These are phyloP conservation scores for Phanerochaete sordida DNA, from an alignment of 768 basidiomycete species.

Conservation along the genomic window DNA sequence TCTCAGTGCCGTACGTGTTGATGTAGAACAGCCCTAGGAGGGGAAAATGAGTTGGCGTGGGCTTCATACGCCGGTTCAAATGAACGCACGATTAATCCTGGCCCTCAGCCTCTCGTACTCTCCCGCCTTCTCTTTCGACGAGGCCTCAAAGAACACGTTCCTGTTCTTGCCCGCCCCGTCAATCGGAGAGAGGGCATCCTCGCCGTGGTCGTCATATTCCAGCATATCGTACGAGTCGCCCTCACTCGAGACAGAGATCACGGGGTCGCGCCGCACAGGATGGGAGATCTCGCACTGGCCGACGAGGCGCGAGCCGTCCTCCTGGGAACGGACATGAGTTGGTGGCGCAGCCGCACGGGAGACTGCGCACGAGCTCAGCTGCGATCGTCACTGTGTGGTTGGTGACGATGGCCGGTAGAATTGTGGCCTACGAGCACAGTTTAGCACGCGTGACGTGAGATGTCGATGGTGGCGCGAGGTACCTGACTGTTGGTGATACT, in stretches of 20 bases:
- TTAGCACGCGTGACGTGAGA: too few relatives aligned
- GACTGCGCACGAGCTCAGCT: slow-evolving; percentile 63
- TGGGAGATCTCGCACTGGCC: slow-evolving; percentile 96
- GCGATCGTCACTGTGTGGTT: slow-evolving; percentile 96
- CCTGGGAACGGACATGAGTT: slow-evolving; percentile 35
- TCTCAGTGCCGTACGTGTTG: slow-evolving; percentile 87
- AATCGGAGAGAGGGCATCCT: slow-evolving; percentile 41
- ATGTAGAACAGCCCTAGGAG: slow-evolving; percentile 78
- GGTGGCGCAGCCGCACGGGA: not conserved
- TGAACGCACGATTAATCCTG: slow-evolving; percentile 56
- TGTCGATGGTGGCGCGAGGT: too few relatives aligned
- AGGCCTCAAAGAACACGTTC: slow-evolving; percentile 66
- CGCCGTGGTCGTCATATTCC: slow-evolving; percentile 17
- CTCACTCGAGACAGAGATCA: slow-evolving; percentile 25
- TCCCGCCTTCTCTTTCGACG: slow-evolving; percentile 37
- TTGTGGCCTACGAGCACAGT: slow-evolving; percentile 71
- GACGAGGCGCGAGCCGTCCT: slow-evolving; percentile 72
- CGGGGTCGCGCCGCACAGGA: slow-evolving; percentile 43
- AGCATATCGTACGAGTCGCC: slow-evolving; percentile 26
- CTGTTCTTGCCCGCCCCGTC: slow-evolving; percentile 53
- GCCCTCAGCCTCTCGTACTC: slow-evolving; percentile 53
- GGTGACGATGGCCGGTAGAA: slow-evolving; percentile 88
- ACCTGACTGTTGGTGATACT: slow-evolving; percentile 82
- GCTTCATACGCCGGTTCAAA: not conserved
- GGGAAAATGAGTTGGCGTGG: not conserved